A percentile compares a stretch with the other conserved stretches of the same genome.
Evolutionary conservation across 441 rosid genomes (phyloP).

Genomic region (Hura crepitans): DNA sequence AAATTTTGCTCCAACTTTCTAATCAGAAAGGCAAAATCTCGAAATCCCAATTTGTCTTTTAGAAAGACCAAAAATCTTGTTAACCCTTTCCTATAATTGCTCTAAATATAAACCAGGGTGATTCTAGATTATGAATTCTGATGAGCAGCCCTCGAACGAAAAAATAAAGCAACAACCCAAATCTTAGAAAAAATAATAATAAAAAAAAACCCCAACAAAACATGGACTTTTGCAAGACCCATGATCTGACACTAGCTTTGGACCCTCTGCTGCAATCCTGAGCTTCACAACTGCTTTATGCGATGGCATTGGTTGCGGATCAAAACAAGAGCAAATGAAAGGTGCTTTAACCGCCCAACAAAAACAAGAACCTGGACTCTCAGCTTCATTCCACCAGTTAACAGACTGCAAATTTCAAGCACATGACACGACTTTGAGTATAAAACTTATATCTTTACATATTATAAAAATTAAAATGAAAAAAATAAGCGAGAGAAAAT

Average conservation of each 20-base stretch:
- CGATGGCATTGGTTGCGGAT: slow-evolving; percentile 4
- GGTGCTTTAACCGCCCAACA: slow-evolving; percentile 6
- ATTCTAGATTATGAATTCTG: background rate
- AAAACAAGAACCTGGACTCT: slow-evolving; percentile 25
- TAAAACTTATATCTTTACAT: background rate
- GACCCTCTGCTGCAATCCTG: slow-evolving; percentile 8
- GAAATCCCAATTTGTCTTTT: background rate
- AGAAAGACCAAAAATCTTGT: background rate
- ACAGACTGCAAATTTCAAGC: slow-evolving; percentile 28
- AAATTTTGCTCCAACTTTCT: slow-evolving; percentile 10
- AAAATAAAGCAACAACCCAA: slow-evolving; percentile 9
- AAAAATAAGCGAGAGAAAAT: background rate
- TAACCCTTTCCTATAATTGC: slow-evolving; percentile 14
- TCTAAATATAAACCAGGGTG: background rate
- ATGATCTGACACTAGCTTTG: slow-evolving; percentile 17
- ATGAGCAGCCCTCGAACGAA: slow-evolving; percentile 8
- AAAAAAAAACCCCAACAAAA: background rate
- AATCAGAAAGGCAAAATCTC: slow-evolving; percentile 12
- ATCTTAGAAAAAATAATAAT: background rate
- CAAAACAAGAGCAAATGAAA: slow-evolving; percentile 9
- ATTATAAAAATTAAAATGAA: background rate
- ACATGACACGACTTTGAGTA: background rate
- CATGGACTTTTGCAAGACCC: slow-evolving; percentile 1
- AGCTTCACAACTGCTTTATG: slow-evolving; percentile 29
- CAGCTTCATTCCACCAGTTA: slow-evolving; percentile 33